Percentiles rank a stretch among this genome's conserved stretches.
Conservation (phyloP, 2,329 filamentous ascomycete genomes). For the Colletotrichum agaves region DNA sequence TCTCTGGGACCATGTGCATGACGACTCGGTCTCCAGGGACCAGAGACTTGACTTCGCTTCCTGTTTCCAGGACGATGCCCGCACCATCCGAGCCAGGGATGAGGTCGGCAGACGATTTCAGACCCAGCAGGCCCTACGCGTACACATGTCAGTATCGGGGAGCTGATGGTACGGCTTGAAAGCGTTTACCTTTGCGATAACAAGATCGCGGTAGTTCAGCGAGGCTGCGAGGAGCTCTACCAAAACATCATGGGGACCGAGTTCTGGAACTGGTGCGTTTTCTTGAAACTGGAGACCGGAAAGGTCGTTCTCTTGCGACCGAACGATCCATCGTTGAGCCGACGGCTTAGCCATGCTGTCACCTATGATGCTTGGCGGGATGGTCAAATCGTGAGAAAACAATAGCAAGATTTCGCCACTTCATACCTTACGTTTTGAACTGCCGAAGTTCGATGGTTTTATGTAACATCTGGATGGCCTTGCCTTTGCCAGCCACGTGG, state of each 20-base stretch:
- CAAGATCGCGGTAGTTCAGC: constrained; percentile 20
- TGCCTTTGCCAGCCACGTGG: too few relatives aligned
- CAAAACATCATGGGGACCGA: constrained; percentile 6
- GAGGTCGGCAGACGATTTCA: background rate
- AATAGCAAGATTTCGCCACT: too few relatives aligned
- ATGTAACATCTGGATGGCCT: too few relatives aligned
- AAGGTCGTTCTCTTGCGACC: too few relatives aligned
- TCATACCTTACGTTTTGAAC: too few relatives aligned
- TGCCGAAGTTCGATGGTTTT: too few relatives aligned
- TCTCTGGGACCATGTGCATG: background rate
- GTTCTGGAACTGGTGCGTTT: background rate
- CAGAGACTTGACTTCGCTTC: background rate
- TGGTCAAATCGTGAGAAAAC: too few relatives aligned
- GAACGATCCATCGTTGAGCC: too few relatives aligned
- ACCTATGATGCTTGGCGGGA: background rate
- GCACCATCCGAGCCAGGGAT: constrained; percentile 17
- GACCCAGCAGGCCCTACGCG: background rate
- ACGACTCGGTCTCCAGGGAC: constrained; percentile 6
- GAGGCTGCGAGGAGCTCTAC: constrained; percentile 5
- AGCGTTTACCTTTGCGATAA: background rate
- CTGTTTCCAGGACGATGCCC: background rate
- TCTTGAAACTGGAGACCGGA: constrained; percentile 44
- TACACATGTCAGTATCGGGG: too few relatives aligned
- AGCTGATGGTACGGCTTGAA: too few relatives aligned
- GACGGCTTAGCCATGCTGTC: too few relatives aligned